A percentile compares a stretch with the other conserved stretches of the same genome.
These are phyloP conservation scores for Ustilago trichophora DNA, from an alignment of 1,284 basidiomycete genomes.

Conservation along the genomic window DNA sequence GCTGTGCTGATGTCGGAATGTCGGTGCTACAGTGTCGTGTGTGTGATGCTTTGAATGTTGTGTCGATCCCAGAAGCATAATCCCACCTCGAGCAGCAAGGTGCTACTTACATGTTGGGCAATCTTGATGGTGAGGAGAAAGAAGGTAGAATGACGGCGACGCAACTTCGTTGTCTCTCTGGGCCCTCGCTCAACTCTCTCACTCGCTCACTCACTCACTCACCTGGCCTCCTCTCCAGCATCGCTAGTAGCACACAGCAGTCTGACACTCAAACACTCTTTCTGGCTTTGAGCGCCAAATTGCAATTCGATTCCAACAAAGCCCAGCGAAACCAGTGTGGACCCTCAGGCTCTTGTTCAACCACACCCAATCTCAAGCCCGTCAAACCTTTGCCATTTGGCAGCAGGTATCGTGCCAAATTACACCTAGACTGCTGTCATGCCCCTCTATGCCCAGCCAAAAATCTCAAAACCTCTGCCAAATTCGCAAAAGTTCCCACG, in stretches of 20 bases:
- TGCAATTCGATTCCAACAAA: no score
- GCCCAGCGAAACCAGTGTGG: no score
- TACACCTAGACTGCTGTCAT: no score
- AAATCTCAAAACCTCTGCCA: no score
- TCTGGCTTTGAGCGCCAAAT: no score
- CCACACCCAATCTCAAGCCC: no score
- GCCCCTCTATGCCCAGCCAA: no score
- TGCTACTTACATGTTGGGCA: conserved; percentile 59
- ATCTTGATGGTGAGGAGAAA: conserved; percentile 68
- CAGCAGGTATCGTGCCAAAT: no score
- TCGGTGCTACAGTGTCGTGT: neutral
- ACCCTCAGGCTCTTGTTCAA: no score
- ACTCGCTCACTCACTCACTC: conserved; percentile 7
- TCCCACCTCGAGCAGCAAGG: conserved; percentile 13
- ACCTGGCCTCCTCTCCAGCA: neutral
- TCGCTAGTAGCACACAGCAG: conserved; percentile 15
- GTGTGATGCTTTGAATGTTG: conserved; percentile 5
- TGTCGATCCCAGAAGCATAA: conserved; percentile 28
- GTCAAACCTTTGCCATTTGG: no score
- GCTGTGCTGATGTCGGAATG: no score
- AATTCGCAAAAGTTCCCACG: conserved; percentile 10
- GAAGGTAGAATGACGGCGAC: conserved; percentile 20
- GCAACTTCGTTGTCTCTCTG: conserved; percentile 16
- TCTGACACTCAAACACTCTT: no score
- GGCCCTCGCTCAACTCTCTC: neutral